phyloP scores from a whole-genome alignment of 1,284 basidiomycete species.

The Garcileccinum viscosum region DNA sequence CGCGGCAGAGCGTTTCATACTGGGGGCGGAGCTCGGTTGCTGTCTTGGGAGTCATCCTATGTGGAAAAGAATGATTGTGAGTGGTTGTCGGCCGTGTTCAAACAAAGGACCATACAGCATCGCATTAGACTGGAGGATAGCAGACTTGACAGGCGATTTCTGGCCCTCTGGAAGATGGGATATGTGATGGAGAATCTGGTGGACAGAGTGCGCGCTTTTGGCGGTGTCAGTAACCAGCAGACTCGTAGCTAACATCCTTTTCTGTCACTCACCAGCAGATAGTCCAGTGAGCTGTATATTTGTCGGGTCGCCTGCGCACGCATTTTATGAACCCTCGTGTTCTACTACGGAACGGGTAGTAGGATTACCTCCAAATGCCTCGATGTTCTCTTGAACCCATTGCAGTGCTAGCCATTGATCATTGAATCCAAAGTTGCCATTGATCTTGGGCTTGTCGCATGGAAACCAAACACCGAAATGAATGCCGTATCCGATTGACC shows the following conservation, averaged over 20 bases:
- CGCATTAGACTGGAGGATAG: conserved; percentile 74
- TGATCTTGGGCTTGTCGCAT: conserved; percentile 59
- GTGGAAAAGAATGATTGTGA: neutral
- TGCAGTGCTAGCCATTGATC: conserved; percentile 51
- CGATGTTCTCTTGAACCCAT: conserved; percentile 37
- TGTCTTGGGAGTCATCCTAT: conserved; percentile 59
- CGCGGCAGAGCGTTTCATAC: conserved; percentile 63
- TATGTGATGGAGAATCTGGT: conserved; percentile 74
- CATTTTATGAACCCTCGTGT: conserved; percentile 55
- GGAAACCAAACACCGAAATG: conserved; percentile 79
- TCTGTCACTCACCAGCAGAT: conserved; percentile 61
- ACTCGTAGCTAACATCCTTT: neutral
- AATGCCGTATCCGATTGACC: conserved; percentile 77
- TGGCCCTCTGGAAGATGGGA: conserved; percentile 65
- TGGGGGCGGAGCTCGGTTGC: conserved; percentile 63
- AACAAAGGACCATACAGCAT: conserved; percentile 55
- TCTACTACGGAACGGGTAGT: conserved; percentile 48
- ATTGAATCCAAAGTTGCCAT: conserved; percentile 82
- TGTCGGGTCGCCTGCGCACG: conserved; percentile 58
- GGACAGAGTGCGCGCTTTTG: conserved; percentile 74
- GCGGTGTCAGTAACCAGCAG: neutral
- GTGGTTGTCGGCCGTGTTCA: neutral
- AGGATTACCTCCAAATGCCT: conserved; percentile 40
- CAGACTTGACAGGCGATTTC: conserved; percentile 68
- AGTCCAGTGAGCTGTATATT: conserved; percentile 70